Conservation (phyloP, 768 basidiomycete species). For the Suillus discolor region DNA sequence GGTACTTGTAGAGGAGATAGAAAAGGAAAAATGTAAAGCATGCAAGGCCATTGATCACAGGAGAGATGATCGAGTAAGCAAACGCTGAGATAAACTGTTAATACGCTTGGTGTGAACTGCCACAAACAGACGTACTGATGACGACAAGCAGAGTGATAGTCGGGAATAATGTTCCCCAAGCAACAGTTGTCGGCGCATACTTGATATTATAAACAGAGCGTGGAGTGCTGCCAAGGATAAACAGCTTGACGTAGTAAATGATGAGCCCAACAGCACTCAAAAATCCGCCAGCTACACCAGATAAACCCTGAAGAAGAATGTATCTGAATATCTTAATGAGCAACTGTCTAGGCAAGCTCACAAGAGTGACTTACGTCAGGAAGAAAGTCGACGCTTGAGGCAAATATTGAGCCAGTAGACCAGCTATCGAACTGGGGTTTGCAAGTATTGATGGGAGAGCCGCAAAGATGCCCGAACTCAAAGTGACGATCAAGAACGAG, state of each 20-base stretch:
- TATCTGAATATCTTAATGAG: conserved; percentile 46
- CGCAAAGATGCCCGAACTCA: conserved; percentile 81
- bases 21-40: conserved; percentile 81
- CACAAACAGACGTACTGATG: conserved; percentile 58
- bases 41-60: conserved; percentile 91
- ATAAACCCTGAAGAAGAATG: conserved; percentile 77
- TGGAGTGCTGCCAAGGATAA: conserved; percentile 87
- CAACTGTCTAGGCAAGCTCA: conserved; percentile 2
- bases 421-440: conserved; percentile 71
- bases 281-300: conserved; percentile 80
- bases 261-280: conserved; percentile 73
- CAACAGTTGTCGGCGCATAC: conserved; percentile 65
- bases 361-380: conserved; percentile 59
- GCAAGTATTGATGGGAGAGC: conserved; percentile 63
- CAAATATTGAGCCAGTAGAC: conserved; percentile 72
- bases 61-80: conserved; percentile 87
- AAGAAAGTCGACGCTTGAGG: conserved; percentile 90
- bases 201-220: conserved; percentile 84
- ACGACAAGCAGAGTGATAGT: conserved; percentile 76
- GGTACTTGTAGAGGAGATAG: conserved; percentile 84
- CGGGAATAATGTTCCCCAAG: conserved; percentile 79
- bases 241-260: conserved; percentile 89
- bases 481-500: conserved; percentile 89
- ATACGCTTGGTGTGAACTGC: conserved; percentile 5
- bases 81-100: conserved; percentile 44